A percentile compares a stretch with the other conserved stretches of the same genome.
Evolutionary conservation across 1,139 yeast species (phyloP).

Genomic region (Candida mesenterica): DNA sequence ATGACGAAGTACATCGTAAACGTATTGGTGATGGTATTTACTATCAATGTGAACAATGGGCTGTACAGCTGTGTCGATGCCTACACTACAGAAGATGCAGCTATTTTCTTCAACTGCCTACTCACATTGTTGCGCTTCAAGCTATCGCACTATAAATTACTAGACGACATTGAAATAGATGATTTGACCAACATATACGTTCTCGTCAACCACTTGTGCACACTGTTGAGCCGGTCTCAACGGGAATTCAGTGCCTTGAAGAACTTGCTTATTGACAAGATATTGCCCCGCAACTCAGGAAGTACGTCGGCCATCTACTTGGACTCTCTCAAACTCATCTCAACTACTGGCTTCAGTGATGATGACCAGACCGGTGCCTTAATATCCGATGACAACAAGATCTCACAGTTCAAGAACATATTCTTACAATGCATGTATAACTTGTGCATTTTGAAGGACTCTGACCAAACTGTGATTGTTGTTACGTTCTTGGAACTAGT

Average conservation of each 20-base stretch:
- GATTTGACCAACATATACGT: slow-evolving; percentile 14
- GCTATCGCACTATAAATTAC: slow-evolving; percentile 4
- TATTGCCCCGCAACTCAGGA: slow-evolving; percentile 5
- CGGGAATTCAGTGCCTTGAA: slow-evolving; percentile 3
- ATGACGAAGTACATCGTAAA: slow-evolving; percentile 19
- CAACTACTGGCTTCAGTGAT: slow-evolving; percentile 5
- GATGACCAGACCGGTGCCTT: slow-evolving; percentile 12
- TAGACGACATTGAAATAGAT: slow-evolving; percentile 10
- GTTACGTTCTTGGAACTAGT: slow-evolving; percentile 20
- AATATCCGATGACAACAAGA: slow-evolving; percentile 8
- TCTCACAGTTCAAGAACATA: slow-evolving; percentile 16
- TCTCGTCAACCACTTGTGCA: slow-evolving; percentile 10
- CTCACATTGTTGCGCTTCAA: slow-evolving; percentile 10
- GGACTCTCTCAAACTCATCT: slow-evolving; percentile 13
- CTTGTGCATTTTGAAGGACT: slow-evolving; percentile 13
- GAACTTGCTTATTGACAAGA: slow-evolving; percentile 4
- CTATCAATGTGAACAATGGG: slow-evolving; percentile 9
- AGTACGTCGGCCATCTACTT: slow-evolving; percentile 11
- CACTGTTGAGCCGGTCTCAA: slow-evolving; percentile 8
- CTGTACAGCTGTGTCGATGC: slow-evolving; percentile 7
- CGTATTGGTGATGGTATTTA: slow-evolving; percentile 18
- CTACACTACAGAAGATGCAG: slow-evolving; percentile 6
- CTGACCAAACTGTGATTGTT: slow-evolving; percentile 12
- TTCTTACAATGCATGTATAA: slow-evolving; percentile 20
- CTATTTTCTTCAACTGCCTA: slow-evolving; percentile 9